Conservation (phyloP, 495 filamentous ascomycete species). For the Penicillium coffeae region DNA sequence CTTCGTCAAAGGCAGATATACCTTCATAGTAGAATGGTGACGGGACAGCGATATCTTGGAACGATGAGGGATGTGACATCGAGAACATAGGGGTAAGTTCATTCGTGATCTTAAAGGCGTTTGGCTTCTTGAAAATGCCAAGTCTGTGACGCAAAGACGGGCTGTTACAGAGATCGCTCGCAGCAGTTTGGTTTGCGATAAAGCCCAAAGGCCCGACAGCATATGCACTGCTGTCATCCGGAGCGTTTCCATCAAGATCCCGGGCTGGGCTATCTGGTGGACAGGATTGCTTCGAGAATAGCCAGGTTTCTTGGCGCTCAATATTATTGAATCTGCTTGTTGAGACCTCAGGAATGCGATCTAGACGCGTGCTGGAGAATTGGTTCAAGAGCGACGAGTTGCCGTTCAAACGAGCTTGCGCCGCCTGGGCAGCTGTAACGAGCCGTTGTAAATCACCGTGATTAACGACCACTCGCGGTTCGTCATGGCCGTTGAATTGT, state of each 20-base stretch:
- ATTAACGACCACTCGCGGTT: conserved; percentile 63
- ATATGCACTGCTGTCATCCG: conserved; percentile 7
- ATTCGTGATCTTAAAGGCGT: conserved; percentile 11
- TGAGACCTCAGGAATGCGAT: not conserved
- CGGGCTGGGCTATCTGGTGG: conserved; percentile 9
- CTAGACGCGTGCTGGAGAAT: conserved; percentile 1
- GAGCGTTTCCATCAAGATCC: conserved; percentile 5
- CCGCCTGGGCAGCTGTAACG: not conserved
- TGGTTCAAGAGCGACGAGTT: not conserved
- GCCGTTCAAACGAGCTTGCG: conserved; percentile 3
- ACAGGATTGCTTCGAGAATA: conserved; percentile 11
- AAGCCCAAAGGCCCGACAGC: conserved; percentile 11
- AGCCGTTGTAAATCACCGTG: conserved; percentile 37
- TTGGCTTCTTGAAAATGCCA: conserved; percentile 11
- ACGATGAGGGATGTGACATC: conserved; percentile 12
- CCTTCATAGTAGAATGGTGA: conserved; percentile 11
- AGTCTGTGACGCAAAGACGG: conserved; percentile 15
- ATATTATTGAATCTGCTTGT: conserved; percentile 10
- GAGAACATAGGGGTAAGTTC: conserved; percentile 16
- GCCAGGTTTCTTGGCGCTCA: conserved; percentile 17
- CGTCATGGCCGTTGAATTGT: conserved; percentile 70
- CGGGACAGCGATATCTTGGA: conserved; percentile 15
- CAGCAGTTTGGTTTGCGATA: conserved; percentile 12
- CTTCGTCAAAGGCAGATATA: not conserved
- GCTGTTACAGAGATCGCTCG: conserved; percentile 12